Base-by-base conservation (phyloP, 805 yeast genomes). In the Saturnispora galanensis region DNA sequence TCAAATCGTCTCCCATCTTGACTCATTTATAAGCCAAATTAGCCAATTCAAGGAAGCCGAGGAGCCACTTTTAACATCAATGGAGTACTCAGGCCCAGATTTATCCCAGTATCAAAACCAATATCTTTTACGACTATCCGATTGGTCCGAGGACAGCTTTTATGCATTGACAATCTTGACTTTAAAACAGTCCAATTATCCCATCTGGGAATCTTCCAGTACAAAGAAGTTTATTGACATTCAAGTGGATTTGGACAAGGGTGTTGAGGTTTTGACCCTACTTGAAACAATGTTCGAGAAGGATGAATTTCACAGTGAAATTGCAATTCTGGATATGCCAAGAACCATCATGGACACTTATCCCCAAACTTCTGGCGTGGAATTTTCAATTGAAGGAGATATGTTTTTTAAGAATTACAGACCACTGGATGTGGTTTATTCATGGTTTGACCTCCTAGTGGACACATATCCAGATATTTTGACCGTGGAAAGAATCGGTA, bases 361-460 rank as follows among this genome's bases (percentile, higher is more conserved):
- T 47, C 81, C 85, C 1, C 35, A 41, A 6, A 34, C 41, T 1
- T 42, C 31, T 26, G 50, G 36, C 7, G 47, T 42, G 8, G 39
- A 29, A 1, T 31, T 39, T 11, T 10, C 39, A 8, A 49, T 30
- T 10, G 18, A 21, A n/a, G 28, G 35, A 0, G 84, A 80, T 47
- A 50, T 77, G 4, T 87, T 87, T 58, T 87, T 87, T 60, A 73
- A 70, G 49, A 79, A 77, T 41, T 87, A 77, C 62, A 69, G 89
- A 48, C 77, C 82, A 29, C 64, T 85, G 48, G 73, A 74, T 29
- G 73, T 86, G 4, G 80, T 88, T 15, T 71, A 84, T 53, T 66
- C 79, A 1, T 86, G 95, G 94, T 67, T 81, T 50, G 81, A 77
- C 38, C 53, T 79, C 17, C 55, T 87, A 16, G 67, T 69, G 48